phyloP scores from a whole-genome alignment of 305 asterid species.

The Fraxinus velutina region DNA sequence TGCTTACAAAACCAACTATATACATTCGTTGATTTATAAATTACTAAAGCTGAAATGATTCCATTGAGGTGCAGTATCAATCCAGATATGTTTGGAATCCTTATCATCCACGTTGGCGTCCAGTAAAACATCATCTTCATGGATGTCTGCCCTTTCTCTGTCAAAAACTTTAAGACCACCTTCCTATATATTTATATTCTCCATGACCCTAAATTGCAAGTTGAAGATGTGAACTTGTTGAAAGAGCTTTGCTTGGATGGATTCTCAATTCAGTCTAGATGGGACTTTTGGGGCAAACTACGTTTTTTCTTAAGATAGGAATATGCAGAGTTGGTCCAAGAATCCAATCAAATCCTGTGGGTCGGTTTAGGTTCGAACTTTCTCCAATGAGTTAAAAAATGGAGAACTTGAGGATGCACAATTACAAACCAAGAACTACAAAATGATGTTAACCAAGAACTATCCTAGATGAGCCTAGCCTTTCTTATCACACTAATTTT shows the following conservation, averaged over 20 bases:
- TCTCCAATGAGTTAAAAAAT: neutral
- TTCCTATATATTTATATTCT: constrained; percentile 12
- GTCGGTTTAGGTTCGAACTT: neutral
- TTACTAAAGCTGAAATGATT: neutral
- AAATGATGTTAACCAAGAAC: neutral
- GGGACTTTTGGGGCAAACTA: neutral
- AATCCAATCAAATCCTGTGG: neutral
- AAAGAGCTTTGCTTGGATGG: neutral
- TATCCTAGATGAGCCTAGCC: neutral
- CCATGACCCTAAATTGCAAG: constrained; percentile 30
- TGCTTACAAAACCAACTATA: neutral
- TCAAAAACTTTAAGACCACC: constrained; percentile 29
- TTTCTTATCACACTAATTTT: neutral
- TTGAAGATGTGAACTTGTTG: constrained; percentile 25
- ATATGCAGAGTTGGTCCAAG: neutral
- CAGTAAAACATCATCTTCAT: constrained; percentile 26
- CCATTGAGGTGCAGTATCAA: constrained; percentile 16
- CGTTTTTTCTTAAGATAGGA: neutral
- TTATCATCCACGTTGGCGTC: constrained; percentile 42
- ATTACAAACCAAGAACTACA: neutral
- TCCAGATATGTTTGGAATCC: constrained; percentile 33
- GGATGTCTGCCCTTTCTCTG: constrained; percentile 23
- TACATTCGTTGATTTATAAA: neutral
- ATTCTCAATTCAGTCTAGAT: constrained; percentile 6
- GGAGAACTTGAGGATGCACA: neutral